Evolutionary conservation across 2,329 filamentous ascomycete species (phyloP).

Genomic region (Xylariaceae sp.): DNA sequence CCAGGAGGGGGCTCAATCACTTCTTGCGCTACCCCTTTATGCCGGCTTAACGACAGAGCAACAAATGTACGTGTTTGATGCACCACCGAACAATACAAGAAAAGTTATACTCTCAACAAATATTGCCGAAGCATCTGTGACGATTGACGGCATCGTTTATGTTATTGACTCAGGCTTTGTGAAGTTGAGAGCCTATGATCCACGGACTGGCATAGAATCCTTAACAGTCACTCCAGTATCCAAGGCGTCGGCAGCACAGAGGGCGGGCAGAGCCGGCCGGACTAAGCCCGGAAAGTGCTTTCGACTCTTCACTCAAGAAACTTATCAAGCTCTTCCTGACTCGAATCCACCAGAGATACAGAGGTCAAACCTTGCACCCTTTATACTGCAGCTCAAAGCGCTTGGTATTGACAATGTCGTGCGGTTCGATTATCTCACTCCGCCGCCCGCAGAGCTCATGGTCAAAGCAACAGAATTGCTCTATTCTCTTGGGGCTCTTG

Average conservation of each 20-base stretch:
- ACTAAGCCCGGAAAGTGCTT: slow-evolving; percentile 94
- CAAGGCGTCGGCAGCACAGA: slow-evolving; percentile 89
- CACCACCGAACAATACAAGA: slow-evolving; percentile 77
- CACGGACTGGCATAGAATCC: slow-evolving; percentile 83
- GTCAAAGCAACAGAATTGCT: slow-evolving; percentile 86
- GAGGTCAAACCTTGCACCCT: slow-evolving; percentile 85
- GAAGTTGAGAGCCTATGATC: slow-evolving; percentile 86
- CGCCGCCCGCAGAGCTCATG: slow-evolving; percentile 84
- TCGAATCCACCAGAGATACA: slow-evolving; percentile 89
- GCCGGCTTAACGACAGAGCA: slow-evolving; percentile 88
- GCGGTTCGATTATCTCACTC: slow-evolving; percentile 85
- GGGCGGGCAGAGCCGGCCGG: slow-evolving; percentile 87
- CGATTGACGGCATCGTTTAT: slow-evolving; percentile 89
- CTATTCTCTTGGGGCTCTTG: slow-evolving; percentile 83
- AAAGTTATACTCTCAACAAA: slow-evolving; percentile 96
- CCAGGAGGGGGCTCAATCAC: slow-evolving; percentile 60
- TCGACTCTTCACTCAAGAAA: slow-evolving; percentile 82
- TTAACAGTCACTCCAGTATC: slow-evolving; percentile 83
- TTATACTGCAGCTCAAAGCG: slow-evolving; percentile 90
- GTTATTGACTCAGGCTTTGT: slow-evolving; percentile 92
- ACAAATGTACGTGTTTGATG: slow-evolving; percentile 94
- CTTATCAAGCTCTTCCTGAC: slow-evolving; percentile 69
- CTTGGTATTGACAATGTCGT: slow-evolving; percentile 94
- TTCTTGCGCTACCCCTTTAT: slow-evolving; percentile 82
- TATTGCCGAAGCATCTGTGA: slow-evolving; percentile 95